Evolutionary conservation across 352 stramenopile species (phyloP).

Genomic region (Phytophthora crassamura): DNA sequence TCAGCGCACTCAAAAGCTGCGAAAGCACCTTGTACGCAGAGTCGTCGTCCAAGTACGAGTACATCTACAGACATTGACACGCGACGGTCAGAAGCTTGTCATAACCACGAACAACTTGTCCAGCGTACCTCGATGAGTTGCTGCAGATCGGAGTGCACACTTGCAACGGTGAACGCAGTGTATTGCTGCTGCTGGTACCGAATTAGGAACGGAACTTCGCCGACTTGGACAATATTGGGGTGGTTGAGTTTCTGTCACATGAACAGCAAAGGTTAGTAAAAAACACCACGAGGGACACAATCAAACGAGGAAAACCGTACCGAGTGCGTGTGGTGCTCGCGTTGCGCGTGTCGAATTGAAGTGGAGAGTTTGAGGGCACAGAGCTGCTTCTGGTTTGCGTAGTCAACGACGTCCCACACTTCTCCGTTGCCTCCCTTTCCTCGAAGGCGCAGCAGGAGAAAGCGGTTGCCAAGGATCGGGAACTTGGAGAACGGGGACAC

Average conservation of each 20-base stretch:
- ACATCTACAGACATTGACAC: constrained; percentile 42
- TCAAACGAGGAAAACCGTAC: constrained; percentile 36
- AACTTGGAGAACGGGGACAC: constrained; percentile 79
- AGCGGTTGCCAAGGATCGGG: constrained; percentile 73
- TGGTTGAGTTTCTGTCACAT: constrained; percentile 65
- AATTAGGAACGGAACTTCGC: constrained; percentile 63
- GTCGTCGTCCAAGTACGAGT: constrained; percentile 64
- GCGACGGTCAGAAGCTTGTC: constrained; percentile 4
- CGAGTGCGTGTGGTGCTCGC: constrained; percentile 76
- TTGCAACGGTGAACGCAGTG: constrained; percentile 80
- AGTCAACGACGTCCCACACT: constrained; percentile 86
- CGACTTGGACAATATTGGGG: constrained; percentile 71
- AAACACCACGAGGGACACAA: not conserved
- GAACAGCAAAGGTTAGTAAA: constrained; percentile 11
- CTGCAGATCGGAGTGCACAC: constrained; percentile 74
- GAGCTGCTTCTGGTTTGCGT: constrained; percentile 59
- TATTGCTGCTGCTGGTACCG: constrained; percentile 75
- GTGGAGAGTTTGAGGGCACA: constrained; percentile 81
- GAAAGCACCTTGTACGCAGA: constrained; percentile 69
- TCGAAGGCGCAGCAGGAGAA: constrained; percentile 65
- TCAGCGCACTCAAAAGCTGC: constrained; percentile 69
- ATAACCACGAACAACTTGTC: not conserved
- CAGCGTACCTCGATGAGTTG: constrained; percentile 68
- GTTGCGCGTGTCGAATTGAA: constrained; percentile 70
- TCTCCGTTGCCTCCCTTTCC: constrained; percentile 83